Percentiles rank a stretch among this genome's conserved stretches.
phyloP scores from a whole-genome alignment of 2,329 filamentous ascomycete genomes.

The Cercospora citrullina region DNA sequence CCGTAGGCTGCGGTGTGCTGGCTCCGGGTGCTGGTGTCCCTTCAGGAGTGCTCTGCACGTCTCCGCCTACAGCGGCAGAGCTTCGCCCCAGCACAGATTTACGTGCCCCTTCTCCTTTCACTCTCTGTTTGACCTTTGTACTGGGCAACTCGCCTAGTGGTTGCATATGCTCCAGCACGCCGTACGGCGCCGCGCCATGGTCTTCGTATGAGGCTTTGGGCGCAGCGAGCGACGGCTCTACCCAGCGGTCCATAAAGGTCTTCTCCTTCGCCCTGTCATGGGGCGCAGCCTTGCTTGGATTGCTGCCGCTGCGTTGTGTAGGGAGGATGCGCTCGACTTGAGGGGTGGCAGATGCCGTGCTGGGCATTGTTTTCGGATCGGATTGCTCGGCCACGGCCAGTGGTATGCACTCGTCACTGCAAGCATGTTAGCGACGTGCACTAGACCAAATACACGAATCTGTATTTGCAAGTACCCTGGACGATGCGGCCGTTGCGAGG shows the following conservation, averaged over 20 bases:
- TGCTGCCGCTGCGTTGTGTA: slow-evolving; percentile 14
- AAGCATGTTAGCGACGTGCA: slow-evolving; percentile 18
- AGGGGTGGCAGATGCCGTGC: slow-evolving; percentile 12
- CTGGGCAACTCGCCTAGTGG: slow-evolving; percentile 73
- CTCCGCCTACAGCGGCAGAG: slow-evolving; percentile 42
- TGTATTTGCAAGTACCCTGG: slow-evolving; percentile 15
- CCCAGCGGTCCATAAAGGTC: slow-evolving; percentile 42
- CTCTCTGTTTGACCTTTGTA: slow-evolving; percentile 58
- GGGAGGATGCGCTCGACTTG: slow-evolving; percentile 10
- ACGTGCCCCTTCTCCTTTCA: slow-evolving; percentile 48
- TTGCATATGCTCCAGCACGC: slow-evolving; percentile 80
- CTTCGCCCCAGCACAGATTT: slow-evolving; percentile 46
- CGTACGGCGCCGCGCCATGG: slow-evolving; percentile 66
- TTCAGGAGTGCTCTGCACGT: slow-evolving; percentile 50
- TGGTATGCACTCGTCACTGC: slow-evolving; percentile 19
- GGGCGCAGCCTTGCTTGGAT: slow-evolving; percentile 43
- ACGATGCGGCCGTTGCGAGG: slow-evolving; percentile 18
- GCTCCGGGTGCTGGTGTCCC: slow-evolving; percentile 31
- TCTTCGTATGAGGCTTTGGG: slow-evolving; percentile 72
- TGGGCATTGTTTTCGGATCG: slow-evolving; percentile 11
- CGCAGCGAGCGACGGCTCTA: slow-evolving; percentile 58
- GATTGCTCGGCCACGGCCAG: slow-evolving; percentile 4
- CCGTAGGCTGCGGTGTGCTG: slow-evolving; percentile 40
- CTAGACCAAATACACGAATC: not conserved
- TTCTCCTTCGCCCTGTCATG: slow-evolving; percentile 40